Evolutionary conservation across 495 filamentous ascomycete species (phyloP), one percentile per base, ranked within the genome.

Genomic region (Geoglossum glabrum): DNA sequence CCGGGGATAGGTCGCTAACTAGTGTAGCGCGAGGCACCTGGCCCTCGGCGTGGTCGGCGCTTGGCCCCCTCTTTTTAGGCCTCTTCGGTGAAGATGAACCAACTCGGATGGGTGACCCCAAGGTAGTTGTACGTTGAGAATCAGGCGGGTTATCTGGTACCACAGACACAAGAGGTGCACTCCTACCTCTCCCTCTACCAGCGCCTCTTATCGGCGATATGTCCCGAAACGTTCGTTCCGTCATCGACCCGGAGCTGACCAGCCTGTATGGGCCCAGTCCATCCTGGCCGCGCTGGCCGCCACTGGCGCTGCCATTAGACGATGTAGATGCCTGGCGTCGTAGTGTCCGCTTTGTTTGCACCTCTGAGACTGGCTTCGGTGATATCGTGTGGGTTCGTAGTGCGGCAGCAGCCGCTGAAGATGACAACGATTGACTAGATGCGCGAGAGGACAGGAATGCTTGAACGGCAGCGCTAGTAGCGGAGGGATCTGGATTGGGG

Each of bases 331-430:
- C 71, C 60, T 79, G 78, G 46, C 89, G 79, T 62, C 84, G 80
- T 58, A 81, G 62, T 66, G 86, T 92, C 57, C 89, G 85, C 68
- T 88, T 94, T 0, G 89, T 94, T 67, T 90, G 80, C 30, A 93
- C 79, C 71, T 89, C 78, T 63, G 79, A 86, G 40, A 94, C 82
- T 21, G 77, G 75, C 15, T 79, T 86, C 45, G 89, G 89, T 28
- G 84, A 82, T 31, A 80, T 79, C 6, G 87, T 80, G 61, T 81
- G 79, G 45, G 82, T 84, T 57, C 84, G 79, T 46, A 95, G 73
- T 21, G 89, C 89, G 21, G 89, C 80, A 9, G 87, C 87, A 1
- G 89, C 89, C 8, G 89, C 89, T 7, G 89, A 84, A 30, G 82
- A 81, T 21, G 89, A 92, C 30, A 95, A 76, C 40, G 77, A 79